Evolutionary conservation across 768 basidiomycete species (phyloP).

Genomic region (Glaciozyma antarctica): DNA sequence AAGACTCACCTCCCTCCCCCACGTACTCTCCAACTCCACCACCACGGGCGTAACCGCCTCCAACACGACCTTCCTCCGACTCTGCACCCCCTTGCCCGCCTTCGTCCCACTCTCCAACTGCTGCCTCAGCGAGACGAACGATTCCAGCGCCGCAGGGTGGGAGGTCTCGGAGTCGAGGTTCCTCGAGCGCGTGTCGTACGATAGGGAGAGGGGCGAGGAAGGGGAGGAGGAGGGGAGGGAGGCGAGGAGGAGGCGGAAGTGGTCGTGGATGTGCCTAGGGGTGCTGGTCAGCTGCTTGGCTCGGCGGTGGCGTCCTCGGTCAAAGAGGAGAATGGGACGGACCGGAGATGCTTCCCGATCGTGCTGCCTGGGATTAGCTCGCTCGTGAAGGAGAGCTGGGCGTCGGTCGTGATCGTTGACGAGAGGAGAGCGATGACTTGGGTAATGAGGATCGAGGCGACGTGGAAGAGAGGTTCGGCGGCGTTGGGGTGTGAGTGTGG

Average conservation of each 20-base stretch:
- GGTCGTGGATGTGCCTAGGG: constrained; percentile 25
- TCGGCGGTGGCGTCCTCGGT: too few relatives aligned
- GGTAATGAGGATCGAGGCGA: too few relatives aligned
- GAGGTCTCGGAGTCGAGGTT: constrained; percentile 25
- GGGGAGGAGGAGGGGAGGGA: constrained; percentile 2
- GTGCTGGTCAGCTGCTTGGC: neutral
- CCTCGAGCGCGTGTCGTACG: constrained; percentile 26
- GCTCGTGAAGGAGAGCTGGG: neutral
- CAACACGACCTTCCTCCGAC: constrained; percentile 9
- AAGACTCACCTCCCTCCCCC: constrained; percentile 22
- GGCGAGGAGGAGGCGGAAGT: constrained; percentile 25
- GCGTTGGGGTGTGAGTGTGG: too few relatives aligned
- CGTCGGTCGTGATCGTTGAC: constrained; percentile 8
- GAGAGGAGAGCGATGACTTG: too few relatives aligned
- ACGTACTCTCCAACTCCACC: constrained; percentile 19
- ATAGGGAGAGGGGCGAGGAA: neutral
- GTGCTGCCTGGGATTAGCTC: constrained; percentile 17
- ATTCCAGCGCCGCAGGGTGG: constrained; percentile 4
- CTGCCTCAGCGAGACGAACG: constrained; percentile 6
- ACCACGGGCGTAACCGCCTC: constrained; percentile 22
- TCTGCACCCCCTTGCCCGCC: neutral
- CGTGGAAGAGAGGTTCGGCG: too few relatives aligned
- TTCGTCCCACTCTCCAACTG: neutral
- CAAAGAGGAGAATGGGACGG: constrained; percentile 22
- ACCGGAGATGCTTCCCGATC: constrained; percentile 30